Conservation (phyloP, 129 eudicot genomes). For the Sambucus nigra region DNA sequence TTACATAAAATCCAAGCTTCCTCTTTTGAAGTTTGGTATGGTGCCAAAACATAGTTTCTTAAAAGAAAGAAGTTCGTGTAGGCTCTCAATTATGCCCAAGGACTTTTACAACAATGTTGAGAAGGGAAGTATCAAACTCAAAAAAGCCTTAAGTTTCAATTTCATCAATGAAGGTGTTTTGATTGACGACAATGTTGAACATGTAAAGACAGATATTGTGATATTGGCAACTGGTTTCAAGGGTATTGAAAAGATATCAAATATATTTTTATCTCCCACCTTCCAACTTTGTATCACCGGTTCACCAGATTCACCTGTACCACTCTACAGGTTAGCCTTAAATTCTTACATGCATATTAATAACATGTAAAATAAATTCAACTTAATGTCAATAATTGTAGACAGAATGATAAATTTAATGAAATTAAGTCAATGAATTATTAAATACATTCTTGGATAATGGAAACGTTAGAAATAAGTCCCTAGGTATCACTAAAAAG, state of each 20-base stretch:
- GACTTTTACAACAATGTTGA: constrained; percentile 32
- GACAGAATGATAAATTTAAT: too few species aligned
- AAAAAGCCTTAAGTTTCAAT: constrained; percentile 21
- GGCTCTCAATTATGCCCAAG: constrained; percentile 19
- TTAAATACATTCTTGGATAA: too few species aligned
- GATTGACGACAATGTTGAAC: constrained; percentile 17
- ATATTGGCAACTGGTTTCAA: constrained; percentile 63
- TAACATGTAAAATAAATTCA: too few species aligned
- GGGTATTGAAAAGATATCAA: constrained; percentile 39
- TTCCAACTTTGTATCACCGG: constrained; percentile 31
- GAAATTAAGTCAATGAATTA: too few species aligned
- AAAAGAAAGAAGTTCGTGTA: constrained; percentile 24
- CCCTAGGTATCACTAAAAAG: too few species aligned
- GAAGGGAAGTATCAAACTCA: constrained; percentile 44
- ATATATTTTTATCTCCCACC: constrained; percentile 34
- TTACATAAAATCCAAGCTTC: constrained; percentile 24
- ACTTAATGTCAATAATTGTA: too few species aligned
- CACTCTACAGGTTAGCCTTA: constrained; percentile 51
- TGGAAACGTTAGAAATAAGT: too few species aligned
- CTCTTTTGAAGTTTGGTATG: constrained; percentile 36
- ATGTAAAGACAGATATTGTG: constrained; percentile 39
- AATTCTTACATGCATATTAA: too few species aligned
- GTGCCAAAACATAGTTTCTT: constrained; percentile 37
- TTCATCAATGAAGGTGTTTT: constrained; percentile 46
- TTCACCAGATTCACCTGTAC: constrained; percentile 29